Evolutionary conservation across 257 asterid genomes (phyloP), one percentile per base, ranked within the genome.

Genomic region (Anisodus tanguticus): DNA sequence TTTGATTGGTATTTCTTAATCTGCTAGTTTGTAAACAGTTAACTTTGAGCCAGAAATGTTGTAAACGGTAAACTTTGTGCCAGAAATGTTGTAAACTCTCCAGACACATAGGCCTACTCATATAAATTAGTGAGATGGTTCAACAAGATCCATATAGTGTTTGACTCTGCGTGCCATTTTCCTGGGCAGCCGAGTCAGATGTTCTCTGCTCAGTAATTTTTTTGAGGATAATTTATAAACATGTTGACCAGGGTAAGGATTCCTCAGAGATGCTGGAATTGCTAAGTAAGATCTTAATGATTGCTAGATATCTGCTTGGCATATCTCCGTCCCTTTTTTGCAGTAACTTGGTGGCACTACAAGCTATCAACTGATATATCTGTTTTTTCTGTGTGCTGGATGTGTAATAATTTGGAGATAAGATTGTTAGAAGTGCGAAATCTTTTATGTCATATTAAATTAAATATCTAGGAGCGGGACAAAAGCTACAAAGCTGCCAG

Each of bases 401-500:
- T 7, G 31, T 53, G 47, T 77, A 77, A 31, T 77, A 13, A 35
- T 77, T 53, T 22, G 4, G 26, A 51, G 81, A 26, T 53, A 13
- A 39, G 64, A 12, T 53, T 77, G 26, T 53, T 54, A 1, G 8
- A 31, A 53, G n/a, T 31, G 26, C 53, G 47, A 77, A 77, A 53
- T 64, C 43, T 77, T 16, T 77, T 77, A 77, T 53, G 64, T 13
- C 15, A 9, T 77, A 53, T 45, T 53, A 77, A 49, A 53, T 77
- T 77, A 31, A 53, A 77, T 77, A 53, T 77, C 49, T 77, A 53
- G 3, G 66, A 77, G 82, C 16, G 2, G 45, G 64, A 53, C 81
- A 77, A 53, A 77, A 77, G 49, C 64, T 77, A 53, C 81, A 74
- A 47, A 77, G 81, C 64, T 53, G 81, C 15, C 49, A 77, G 64